Percentiles rank a stretch among this genome's conserved stretches.
phyloP scores from a whole-genome alignment of 1,139 yeast species.

The Hyphopichia buzzinii region DNA sequence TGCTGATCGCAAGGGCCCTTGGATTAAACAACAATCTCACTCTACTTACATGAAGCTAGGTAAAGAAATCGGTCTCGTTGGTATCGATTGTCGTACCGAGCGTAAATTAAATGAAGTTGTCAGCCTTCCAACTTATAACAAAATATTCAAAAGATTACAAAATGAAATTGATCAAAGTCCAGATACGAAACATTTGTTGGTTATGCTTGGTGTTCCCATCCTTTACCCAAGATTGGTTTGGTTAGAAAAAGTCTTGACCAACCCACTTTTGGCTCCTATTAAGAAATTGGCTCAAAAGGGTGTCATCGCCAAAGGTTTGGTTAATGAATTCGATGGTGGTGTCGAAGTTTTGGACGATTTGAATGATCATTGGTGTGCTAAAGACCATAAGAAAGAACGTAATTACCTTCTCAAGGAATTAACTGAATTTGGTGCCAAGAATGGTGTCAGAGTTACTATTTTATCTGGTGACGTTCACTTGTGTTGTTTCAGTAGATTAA shows the following conservation, averaged over 20 bases:
- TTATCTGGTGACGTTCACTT: conserved; percentile 93
- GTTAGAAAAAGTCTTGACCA: conserved; percentile 73
- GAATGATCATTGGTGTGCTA: conserved; percentile 96
- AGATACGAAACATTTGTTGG: conserved; percentile 68
- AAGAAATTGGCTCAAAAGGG: conserved; percentile 70
- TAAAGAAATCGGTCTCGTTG: conserved; percentile 64
- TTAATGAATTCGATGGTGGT: conserved; percentile 88
- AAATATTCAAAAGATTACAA: conserved; percentile 58
- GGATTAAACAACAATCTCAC: conserved; percentile 60
- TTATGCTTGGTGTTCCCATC: conserved; percentile 91
- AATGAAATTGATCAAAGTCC: conserved; percentile 50
- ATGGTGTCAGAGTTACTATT: conserved; percentile 75
- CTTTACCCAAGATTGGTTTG: conserved; percentile 91
- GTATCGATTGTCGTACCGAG: conserved; percentile 92
- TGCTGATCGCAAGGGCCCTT: conserved; percentile 57
- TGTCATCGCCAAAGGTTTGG: conserved; percentile 62
- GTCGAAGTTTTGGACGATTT: conserved; percentile 89
- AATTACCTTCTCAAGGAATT: conserved; percentile 57
- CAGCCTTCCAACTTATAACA: conserved; percentile 52
- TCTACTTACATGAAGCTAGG: conserved; percentile 76
- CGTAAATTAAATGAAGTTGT: conserved; percentile 63
- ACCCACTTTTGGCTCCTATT: conserved; percentile 61
- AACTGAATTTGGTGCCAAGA: conserved; percentile 59
- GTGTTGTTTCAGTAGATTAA: conserved; percentile 78
- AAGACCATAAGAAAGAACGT: conserved; percentile 76